Evolutionary conservation across 2,329 filamentous ascomycete genomes (phyloP).

Genomic region (Claviceps humidiphila): DNA sequence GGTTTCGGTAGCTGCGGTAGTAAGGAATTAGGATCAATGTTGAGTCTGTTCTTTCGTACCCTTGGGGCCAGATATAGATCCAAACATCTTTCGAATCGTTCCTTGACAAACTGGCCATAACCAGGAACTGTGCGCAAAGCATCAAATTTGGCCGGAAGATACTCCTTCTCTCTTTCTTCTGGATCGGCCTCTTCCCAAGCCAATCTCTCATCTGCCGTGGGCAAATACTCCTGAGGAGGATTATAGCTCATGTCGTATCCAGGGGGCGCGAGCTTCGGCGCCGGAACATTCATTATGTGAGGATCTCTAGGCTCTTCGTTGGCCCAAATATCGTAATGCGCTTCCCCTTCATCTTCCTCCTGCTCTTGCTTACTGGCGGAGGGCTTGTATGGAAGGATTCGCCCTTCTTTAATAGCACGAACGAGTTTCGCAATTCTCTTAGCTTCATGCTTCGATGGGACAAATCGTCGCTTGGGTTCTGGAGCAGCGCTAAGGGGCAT

Average conservation of each 20-base stretch:
- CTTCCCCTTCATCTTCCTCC: slow-evolving; percentile 56
- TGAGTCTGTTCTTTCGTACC: slow-evolving; percentile 83
- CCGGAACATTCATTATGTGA: slow-evolving; percentile 87
- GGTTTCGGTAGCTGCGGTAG: slow-evolving; percentile 87
- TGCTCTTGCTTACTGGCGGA: slow-evolving; percentile 54
- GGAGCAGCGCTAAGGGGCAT: slow-evolving; percentile 94
- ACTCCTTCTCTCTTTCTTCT: slow-evolving; percentile 84
- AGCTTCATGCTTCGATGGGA: slow-evolving; percentile 93
- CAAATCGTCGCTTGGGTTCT: slow-evolving; percentile 87
- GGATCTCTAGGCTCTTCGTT: slow-evolving; percentile 73
- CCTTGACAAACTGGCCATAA: slow-evolving; percentile 82
- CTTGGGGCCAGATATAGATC: slow-evolving; percentile 92
- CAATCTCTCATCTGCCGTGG: slow-evolving; percentile 69
- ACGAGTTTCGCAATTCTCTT: slow-evolving; percentile 97
- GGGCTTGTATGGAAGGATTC: slow-evolving; percentile 81
- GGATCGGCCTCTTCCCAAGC: slow-evolving; percentile 77
- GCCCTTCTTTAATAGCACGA: slow-evolving; percentile 84
- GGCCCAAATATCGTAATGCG: slow-evolving; percentile 85
- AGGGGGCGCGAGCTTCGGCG: slow-evolving; percentile 83
- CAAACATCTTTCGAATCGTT: slow-evolving; percentile 88
- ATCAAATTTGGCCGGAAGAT: slow-evolving; percentile 68
- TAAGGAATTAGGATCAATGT: slow-evolving; percentile 88
- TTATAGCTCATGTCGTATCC: slow-evolving; percentile 96
- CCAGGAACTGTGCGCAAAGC: slow-evolving; percentile 84
- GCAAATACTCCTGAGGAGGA: slow-evolving; percentile 86